These are phyloP conservation scores for Quercus lobata DNA, from an alignment of 331 rosid genomes.

Conservation along the genomic window DNA sequence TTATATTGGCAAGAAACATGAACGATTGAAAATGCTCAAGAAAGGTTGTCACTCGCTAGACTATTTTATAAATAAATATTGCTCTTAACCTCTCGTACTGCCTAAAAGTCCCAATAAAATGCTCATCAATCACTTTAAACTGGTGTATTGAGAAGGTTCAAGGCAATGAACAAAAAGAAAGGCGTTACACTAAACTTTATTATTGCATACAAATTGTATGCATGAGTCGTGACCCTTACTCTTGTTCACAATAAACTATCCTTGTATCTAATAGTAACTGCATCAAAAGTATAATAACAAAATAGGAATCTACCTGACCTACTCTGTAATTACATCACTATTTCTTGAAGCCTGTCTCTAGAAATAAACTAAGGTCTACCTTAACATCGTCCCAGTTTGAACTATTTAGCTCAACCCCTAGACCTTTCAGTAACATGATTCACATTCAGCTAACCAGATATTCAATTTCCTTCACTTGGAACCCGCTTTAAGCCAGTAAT, in stretches of 20 bases:
- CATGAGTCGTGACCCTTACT: neutral
- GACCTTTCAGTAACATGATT: neutral
- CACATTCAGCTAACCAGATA: neutral
- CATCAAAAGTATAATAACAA: neutral
- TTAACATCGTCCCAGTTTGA: neutral
- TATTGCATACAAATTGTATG: neutral
- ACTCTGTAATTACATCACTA: conserved; percentile 32
- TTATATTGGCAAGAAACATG: too few relatives aligned
- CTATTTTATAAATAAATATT: too few relatives aligned
- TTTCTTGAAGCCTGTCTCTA: conserved; percentile 11
- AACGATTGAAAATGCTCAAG: too few relatives aligned
- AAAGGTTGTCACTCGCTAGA: too few relatives aligned
- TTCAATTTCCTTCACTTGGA: conserved; percentile 1
- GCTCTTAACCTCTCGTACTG: too few relatives aligned
- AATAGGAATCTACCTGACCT: conserved; percentile 19
- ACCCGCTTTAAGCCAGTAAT: conserved; percentile 24
- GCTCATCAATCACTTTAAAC: neutral
- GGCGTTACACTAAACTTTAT: neutral
- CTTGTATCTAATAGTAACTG: neutral
- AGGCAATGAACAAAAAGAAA: neutral
- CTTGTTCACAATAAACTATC: neutral
- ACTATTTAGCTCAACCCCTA: neutral
- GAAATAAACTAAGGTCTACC: neutral
- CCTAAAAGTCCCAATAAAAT: too few relatives aligned
- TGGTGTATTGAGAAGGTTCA: neutral